Base-by-base conservation (phyloP, 805 yeast genomes). In the Kodamaea neixiangensis region DNA sequence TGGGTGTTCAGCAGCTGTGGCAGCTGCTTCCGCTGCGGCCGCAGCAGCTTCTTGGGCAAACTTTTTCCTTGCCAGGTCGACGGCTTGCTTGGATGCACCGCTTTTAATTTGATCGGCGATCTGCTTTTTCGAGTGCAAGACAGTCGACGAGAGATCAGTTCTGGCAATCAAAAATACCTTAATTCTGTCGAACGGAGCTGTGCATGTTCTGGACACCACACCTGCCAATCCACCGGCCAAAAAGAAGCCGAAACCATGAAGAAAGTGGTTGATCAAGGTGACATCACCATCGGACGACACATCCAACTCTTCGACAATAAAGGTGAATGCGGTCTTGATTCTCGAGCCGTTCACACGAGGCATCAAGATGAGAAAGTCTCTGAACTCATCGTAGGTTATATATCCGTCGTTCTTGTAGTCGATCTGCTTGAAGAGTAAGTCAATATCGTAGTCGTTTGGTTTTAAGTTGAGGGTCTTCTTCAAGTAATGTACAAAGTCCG, bases 171-270 rank as follows among this genome's bases (percentile, higher is more conserved):
- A 73, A 59, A 89, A 94, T 11, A 94, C 98, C 66, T 94, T 94
- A 18, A 94, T 81, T 65, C 99, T 80, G 67, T 94, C 99, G 56
- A 94, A 89, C 9, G 99, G 99, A 0, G 98, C 99, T 0, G 99
- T 94, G 60, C 94, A 87, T 0, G 98, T 91, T 70, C 99, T 83
- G 11, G 97, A 90, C 3, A 94, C 87, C 1, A 93, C 99, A 1
- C 99, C 99, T 1, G 97, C 88, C 17, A 92, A 67, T 0, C 99
- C 99, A 37, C 99, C 99, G 1, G 97, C 96, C 31, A 92, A 70
- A 63, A 94, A 94, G 68, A 83, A 94, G 0, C 97, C 97, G 54
- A 90, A 78, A 29, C 97, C 96, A 63, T 87, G 83, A 46, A 88
- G 69, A 48, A 88, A 79, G 55, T 89, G 96, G 63, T 83, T 84